Evolutionary conservation across 257 asterid genomes (phyloP), one percentile per base, ranked within the genome.

Genomic region (Solanum pennellii): DNA sequence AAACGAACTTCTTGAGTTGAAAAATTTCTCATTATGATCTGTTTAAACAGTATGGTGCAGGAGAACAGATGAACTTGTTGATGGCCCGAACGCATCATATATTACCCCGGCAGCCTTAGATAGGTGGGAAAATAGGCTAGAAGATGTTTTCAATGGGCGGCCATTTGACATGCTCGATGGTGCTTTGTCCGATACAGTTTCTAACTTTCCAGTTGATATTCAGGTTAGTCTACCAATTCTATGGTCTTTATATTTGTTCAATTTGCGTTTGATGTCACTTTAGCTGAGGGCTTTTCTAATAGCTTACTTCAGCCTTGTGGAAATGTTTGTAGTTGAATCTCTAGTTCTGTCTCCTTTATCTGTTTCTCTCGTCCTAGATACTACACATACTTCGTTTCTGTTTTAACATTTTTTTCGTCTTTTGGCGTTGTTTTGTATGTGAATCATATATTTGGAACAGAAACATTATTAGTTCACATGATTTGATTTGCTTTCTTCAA

Each of bases 131-230:
- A 90, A 94, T 8, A 92, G 98, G 90, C 92, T 97, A 73, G 98
- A 97, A 31, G 97, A 96, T 89, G 90, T 97, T 62, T 97, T 97
- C 49, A 82, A 89, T 62, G 97, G 99, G 25, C 94, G 93, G n/a
- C 99, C 99, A 68, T 97, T 97, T 41, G 99, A 96, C 89, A 97
- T 97, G 99, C 97, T 97, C 2, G 99, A 97, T 91, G 99, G 98
- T 88, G 98, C 99, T 86, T 92, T 97, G 79, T 92, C 99, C 6
- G 95, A 97, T 87, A 94, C 99, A 0, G 98, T 95, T 79, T 80
- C 92, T 88, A 92, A 83, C 86, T 97, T 93, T 80, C 98, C 99
- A 6, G 98, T 97, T 52, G 99, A 95, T 89, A 97, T 97, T 86
- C 99, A 97, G 99, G 99, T 96, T 47, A 27, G 44, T 47, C 44